These are phyloP conservation scores for Physaria fendleri DNA, from an alignment of 345 rosid species.

Conservation along the genomic window DNA sequence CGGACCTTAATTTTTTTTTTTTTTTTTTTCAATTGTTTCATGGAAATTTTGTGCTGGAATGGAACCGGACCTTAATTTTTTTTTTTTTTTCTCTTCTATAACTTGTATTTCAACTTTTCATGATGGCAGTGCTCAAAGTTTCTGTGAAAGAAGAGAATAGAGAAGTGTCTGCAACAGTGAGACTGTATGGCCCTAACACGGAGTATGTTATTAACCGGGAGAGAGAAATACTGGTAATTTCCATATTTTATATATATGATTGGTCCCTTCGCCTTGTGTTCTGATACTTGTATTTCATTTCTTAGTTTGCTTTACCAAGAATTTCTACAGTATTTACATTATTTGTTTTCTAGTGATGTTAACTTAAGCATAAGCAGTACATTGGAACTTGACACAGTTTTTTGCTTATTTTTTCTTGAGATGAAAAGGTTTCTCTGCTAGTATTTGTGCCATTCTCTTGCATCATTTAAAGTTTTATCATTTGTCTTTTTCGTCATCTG, in stretches of 20 bases:
- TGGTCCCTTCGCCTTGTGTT: background rate
- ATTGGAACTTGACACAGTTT: slow-evolving; percentile 11
- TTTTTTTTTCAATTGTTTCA: background rate
- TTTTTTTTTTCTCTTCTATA: background rate
- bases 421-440: slow-evolving; percentile 14
- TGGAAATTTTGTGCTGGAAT: background rate
- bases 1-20: background rate
- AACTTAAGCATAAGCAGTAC: slow-evolving; percentile 11
- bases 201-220: slow-evolving; percentile 79
- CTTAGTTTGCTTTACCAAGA: slow-evolving; percentile 1
- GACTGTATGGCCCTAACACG: slow-evolving; percentile 92
- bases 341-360: slow-evolving; percentile 10
- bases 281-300: background rate
- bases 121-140: slow-evolving; percentile 71
- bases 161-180: slow-evolving; percentile 52
- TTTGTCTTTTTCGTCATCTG: slow-evolving; percentile 18
- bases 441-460: slow-evolving; percentile 7
- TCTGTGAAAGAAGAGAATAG: slow-evolving; percentile 62
- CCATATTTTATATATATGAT: background rate
- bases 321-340: background rate
- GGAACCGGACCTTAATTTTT: background rate
- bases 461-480: background rate
- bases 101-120: background rate
- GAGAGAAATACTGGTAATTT: slow-evolving; percentile 61
- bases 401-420: slow-evolving; percentile 13